A percentile compares a stretch with the other conserved stretches of the same genome.
Conservation (phyloP, 2,329 filamentous ascomycete species). For the Colletotrichum tropicale region DNA sequence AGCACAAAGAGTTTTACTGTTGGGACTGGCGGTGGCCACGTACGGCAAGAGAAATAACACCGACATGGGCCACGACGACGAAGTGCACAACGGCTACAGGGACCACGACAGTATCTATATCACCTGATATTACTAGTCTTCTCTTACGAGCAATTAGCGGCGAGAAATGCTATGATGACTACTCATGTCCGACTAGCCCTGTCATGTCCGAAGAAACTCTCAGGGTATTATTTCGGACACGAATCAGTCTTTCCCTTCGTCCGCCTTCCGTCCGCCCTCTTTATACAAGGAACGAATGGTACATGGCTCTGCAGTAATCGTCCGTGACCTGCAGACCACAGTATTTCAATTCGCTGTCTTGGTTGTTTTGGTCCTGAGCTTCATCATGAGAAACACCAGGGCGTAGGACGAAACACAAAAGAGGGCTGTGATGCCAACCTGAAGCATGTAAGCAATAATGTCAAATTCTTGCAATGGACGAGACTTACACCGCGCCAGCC, state of each 20-base stretch:
- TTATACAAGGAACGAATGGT: neutral
- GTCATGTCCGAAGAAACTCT: neutral
- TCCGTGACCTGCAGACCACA: neutral
- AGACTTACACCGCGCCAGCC: conserved; percentile 22
- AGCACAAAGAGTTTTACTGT: neutral
- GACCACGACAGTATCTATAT: neutral
- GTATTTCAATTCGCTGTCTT: conserved; percentile 32
- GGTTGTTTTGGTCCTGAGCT: conserved; percentile 49
- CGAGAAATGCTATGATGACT: neutral
- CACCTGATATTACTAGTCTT: neutral
- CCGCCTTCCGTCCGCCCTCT: neutral
- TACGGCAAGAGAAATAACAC: neutral
- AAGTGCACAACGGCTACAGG: neutral
- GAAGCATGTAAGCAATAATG: neutral
- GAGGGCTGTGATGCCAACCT: conserved; percentile 40
- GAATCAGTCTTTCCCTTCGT: neutral
- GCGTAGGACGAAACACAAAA: conserved; percentile 46
- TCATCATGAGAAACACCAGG: conserved; percentile 52
- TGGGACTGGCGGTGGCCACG: neutral
- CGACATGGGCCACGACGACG: neutral
- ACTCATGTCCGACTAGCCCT: neutral
- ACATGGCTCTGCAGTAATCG: neutral
- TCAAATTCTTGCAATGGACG: neutral
- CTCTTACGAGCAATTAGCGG: neutral
- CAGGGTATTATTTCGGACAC: neutral